Conservation (phyloP, 306 rosid species). For the Glycine tomentella region DNA sequence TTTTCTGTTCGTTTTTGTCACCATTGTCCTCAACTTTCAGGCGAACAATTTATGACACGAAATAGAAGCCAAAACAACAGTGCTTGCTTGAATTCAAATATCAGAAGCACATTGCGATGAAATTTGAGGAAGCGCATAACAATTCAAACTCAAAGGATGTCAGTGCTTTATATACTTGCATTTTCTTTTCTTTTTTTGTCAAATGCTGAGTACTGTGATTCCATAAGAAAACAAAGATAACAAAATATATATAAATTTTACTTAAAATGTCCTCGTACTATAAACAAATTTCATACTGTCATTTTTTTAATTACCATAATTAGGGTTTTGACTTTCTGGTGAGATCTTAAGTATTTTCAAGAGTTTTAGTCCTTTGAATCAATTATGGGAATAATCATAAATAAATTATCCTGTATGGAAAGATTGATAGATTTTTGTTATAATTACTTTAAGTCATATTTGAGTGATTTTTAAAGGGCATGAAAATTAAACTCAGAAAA, state of each 20-base stretch:
- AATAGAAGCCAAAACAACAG: not conserved
- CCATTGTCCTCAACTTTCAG: conserved; percentile 1
- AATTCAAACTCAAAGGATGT: conserved; percentile 52
- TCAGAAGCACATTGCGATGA: conserved; percentile 31
- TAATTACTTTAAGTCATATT: not conserved
- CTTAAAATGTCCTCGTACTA: no score
- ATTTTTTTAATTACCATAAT: no score
- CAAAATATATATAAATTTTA: no score
- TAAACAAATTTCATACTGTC: no score
- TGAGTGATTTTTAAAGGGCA: not conserved
- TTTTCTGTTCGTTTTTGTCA: not conserved
- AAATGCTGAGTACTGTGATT: not conserved
- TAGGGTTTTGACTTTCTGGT: no score
- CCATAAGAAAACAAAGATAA: not conserved
- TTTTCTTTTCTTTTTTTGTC: not conserved
- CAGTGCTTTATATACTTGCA: conserved; percentile 3
- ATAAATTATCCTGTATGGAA: not conserved
- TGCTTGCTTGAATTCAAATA: not conserved
- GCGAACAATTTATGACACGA: not conserved
- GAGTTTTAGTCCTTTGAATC: not conserved
- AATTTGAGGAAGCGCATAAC: conserved; percentile 54
- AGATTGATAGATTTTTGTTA: no score
- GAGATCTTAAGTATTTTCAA: no score
- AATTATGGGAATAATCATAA: no score
- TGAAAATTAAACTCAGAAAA: not conserved